Evolutionary conservation across 106 monocot species (phyloP), one percentile per base, ranked within the genome.

Genomic region (Dendrobium nobile): DNA sequence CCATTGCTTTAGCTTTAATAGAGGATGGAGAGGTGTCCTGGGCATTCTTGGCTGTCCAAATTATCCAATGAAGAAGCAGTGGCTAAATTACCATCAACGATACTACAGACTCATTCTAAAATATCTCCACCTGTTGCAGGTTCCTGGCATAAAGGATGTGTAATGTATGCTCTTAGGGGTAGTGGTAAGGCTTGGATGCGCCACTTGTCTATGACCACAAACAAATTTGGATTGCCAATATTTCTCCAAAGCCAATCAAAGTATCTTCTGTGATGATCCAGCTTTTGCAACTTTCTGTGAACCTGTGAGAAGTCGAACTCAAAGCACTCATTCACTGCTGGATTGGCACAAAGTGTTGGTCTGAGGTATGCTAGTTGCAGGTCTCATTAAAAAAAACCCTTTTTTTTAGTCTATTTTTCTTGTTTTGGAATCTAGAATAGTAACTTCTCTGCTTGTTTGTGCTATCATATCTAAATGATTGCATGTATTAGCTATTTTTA

Each of bases 11-110:
- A 67, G 95, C 95, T 13, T 72, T 95, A 65, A 87, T 95, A 47
- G 95, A 92, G 54, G 88, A 92, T 45, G 95, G 95, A 79, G 88
- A 92, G 82, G 88, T 92, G 33, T 89, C 40, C 85, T 95, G 41
- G 95, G 95, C 54, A 90, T 92, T 70, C 90, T 95, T 75, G 95
- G 95, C 16, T 92, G 96, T 84, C 96, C 96, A 47, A 96, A 93
- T 82, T 96, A 96, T 81, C 96, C 96, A 28, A 90, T 93, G 92
- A 92, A 87, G 75, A 90, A 89, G 77, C 86, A 87, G 77, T 96
- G 96, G 93, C 91, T 96, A 6, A 90, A 88, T 73, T 93, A 93
- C 77, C 96, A 93, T 81, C 93, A 96, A 47, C 80, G 88, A 6
- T 93, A 93, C 77, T 96, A 90, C 77, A 80, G 96, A 70, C 72